A percentile compares a stretch with the other conserved stretches of the same genome.
phyloP scores from a whole-genome alignment of 2,329 filamentous ascomycete species.

The Aspergillus udagawae region DNA sequence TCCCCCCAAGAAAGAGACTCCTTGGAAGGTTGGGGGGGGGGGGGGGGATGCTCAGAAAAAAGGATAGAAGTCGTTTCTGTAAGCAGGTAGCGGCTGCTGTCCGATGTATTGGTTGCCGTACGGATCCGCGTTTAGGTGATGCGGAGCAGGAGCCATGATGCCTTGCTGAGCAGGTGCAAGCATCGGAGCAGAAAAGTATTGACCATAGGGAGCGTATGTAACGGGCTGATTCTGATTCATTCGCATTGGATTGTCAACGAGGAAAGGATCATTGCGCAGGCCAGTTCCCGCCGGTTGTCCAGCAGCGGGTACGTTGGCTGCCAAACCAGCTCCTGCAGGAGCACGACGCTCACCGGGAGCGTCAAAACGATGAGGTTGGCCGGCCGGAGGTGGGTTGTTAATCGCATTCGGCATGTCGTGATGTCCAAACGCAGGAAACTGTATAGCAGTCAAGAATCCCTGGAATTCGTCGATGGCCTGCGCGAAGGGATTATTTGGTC shows the following conservation, averaged over 20 bases:
- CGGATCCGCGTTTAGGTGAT: too few relatives aligned
- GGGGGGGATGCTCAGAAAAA: too few relatives aligned
- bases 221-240: not conserved
- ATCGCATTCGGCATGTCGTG: not conserved
- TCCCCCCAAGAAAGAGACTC: too few relatives aligned
- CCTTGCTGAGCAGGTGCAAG: not conserved
- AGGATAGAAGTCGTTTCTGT: too few relatives aligned
- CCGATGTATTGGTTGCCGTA: too few relatives aligned
- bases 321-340: not conserved
- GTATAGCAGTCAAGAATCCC: not conserved
- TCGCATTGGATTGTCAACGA: not conserved
- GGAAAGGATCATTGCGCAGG: not conserved
- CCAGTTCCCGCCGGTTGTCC: not conserved
- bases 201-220: not conserved
- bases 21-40: too few relatives aligned
- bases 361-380: not conserved
- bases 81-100: too few relatives aligned
- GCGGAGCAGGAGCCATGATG: not conserved
- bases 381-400: not conserved
- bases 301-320: not conserved
- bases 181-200: not conserved
- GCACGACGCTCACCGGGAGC: not conserved
- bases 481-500: not conserved
- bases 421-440: not conserved
- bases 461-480: not conserved